Evolutionary conservation across 106 monocot genomes (phyloP).

Genomic region (Narthecium ossifragum): DNA sequence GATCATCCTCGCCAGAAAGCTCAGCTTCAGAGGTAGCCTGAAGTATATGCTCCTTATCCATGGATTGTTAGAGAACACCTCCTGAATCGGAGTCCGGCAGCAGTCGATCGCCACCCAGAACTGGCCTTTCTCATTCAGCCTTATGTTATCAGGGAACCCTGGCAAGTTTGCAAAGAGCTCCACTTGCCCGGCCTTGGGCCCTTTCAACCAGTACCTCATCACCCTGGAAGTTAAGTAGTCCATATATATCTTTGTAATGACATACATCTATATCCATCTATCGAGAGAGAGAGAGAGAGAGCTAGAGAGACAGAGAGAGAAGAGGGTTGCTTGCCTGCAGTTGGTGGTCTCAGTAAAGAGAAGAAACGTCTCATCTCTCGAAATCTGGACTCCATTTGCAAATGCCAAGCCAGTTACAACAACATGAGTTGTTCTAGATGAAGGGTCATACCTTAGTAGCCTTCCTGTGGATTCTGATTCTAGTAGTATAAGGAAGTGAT

Average conservation of each 20-base stretch:
- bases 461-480: constrained; percentile 87
- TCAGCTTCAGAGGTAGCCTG: constrained; percentile 57
- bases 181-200: constrained; percentile 30
- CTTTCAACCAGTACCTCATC: constrained; percentile 82
- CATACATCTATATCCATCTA: no score
- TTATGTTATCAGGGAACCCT: constrained; percentile 86
- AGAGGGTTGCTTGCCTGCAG: constrained; percentile 44
- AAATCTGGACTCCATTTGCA: constrained; percentile 88
- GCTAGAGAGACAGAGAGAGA: neutral
- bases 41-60: constrained; percentile 84
- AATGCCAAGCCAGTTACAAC: constrained; percentile 68
- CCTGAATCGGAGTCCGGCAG: constrained; percentile 57
- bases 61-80: constrained; percentile 57
- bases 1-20: constrained; percentile 25
- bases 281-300: no score
- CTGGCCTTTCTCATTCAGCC: constrained; percentile 53
- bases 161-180: constrained; percentile 82
- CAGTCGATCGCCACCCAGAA: constrained; percentile 96
- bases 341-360: constrained; percentile 87
- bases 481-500: constrained; percentile 62
- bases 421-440: constrained; percentile 44
- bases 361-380: constrained; percentile 66
- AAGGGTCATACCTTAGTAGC: constrained; percentile 75
- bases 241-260: neutral
- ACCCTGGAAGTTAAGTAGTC: constrained; percentile 29